Conservation (phyloP, 768 basidiomycete species). For the Chiua virens region DNA sequence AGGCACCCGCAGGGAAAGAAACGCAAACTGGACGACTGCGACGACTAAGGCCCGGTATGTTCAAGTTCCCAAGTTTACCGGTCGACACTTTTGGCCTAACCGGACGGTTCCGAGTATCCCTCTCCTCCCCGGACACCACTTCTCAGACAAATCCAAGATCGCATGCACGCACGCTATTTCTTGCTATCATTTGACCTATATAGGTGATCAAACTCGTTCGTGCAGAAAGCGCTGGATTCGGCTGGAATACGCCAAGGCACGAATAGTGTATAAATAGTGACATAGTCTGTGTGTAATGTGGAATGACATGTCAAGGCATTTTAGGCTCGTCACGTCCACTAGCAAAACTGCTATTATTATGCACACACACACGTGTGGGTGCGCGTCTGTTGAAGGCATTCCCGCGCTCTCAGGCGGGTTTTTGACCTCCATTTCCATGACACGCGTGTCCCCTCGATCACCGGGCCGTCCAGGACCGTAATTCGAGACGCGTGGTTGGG, state of each 20-base stretch:
- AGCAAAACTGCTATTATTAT: neutral
- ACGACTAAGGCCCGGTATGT: conserved; percentile 4
- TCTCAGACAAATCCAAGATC: too few relatives aligned
- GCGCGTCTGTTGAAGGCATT: too few relatives aligned
- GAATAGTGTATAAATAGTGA: neutral
- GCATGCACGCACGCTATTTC: neutral
- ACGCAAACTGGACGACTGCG: conserved; percentile 20
- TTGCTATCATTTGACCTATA: neutral
- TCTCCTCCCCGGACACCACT: too few relatives aligned
- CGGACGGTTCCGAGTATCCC: neutral
- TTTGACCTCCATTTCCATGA: neutral
- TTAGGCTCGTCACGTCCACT: conserved; percentile 6
- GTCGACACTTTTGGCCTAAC: neutral
- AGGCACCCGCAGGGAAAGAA: conserved; percentile 16
- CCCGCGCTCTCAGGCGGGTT: neutral
- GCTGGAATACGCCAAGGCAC: neutral
- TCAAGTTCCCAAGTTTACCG: neutral
- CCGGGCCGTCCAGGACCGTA: too few relatives aligned
- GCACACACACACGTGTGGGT: too few relatives aligned
- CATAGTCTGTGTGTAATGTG: neutral
- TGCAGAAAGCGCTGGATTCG: neutral
- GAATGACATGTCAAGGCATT: neutral
- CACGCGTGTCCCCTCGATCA: too few relatives aligned
- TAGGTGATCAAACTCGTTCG: neutral
- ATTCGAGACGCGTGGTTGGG: too few relatives aligned